Evolutionary conservation across 164 flowering plant genomes (phyloP).

Genomic region (Tetracentron sinense): DNA sequence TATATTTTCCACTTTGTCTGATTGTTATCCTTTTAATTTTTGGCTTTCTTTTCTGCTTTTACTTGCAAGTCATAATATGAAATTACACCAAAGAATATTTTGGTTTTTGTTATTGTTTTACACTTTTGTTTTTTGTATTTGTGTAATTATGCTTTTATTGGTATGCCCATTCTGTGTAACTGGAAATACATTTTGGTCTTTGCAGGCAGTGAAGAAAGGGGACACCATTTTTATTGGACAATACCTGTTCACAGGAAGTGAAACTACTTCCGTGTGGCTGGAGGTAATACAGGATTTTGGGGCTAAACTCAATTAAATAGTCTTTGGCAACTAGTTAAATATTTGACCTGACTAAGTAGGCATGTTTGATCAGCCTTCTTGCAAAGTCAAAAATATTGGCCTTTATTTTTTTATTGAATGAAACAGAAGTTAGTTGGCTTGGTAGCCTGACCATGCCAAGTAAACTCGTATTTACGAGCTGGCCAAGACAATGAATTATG

Average conservation of each 20-base stretch:
- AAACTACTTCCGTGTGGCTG: slow-evolving; percentile 96
- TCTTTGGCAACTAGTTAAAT: neutral
- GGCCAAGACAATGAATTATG: slow-evolving; percentile 2
- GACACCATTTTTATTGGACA: slow-evolving; percentile 93
- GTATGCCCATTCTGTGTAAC: neutral
- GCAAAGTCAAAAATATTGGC: neutral
- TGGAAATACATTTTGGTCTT: neutral
- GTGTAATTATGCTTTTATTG: neutral
- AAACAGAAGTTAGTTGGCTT: neutral
- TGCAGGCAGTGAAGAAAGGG: slow-evolving; percentile 69
- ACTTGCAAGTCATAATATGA: neutral
- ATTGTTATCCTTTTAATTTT: too few relatives aligned
- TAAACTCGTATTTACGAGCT: neutral
- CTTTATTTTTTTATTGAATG: neutral
- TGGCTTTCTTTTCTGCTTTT: too few relatives aligned
- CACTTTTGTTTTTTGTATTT: neutral
- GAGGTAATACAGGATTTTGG: slow-evolving; percentile 49
- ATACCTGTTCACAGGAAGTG: slow-evolving; percentile 96
- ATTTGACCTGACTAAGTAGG: neutral
- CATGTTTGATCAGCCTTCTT: slow-evolving; percentile 1
- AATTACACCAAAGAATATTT: neutral
- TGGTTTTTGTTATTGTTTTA: neutral
- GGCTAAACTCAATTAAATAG: too few relatives aligned
- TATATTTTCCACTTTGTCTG: too few relatives aligned
- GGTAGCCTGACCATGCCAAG: neutral